Conservation (phyloP, 2,329 filamentous ascomycete genomes). For the Alternaria infectoria region DNA sequence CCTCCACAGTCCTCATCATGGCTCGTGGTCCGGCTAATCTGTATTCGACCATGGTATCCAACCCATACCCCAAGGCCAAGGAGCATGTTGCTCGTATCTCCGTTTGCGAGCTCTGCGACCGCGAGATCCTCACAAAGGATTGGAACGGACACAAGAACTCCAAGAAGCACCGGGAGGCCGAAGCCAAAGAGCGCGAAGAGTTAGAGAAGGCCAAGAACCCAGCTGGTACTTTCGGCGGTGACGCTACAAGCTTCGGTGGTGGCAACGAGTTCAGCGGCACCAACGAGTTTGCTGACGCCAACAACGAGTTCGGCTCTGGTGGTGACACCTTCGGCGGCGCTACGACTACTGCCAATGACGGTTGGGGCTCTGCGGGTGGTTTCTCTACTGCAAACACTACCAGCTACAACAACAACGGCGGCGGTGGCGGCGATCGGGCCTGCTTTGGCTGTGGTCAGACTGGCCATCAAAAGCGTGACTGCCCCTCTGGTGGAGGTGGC, state of each 20-base stretch:
- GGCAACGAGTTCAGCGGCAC: constrained; percentile 39
- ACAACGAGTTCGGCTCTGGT: constrained; percentile 46
- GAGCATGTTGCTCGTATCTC: constrained; percentile 24
- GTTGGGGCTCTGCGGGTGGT: constrained; percentile 29
- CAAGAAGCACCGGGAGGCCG: constrained; percentile 39
- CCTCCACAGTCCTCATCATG: constrained; percentile 8
- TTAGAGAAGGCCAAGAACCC: constrained; percentile 4
- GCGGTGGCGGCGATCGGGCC: constrained; percentile 20
- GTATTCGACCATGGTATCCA: constrained; percentile 14
- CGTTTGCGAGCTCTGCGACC: constrained; percentile 42
- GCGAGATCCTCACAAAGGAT: constrained; percentile 37
- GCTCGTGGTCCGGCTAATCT: constrained; percentile 10
- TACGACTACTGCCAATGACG: constrained; percentile 54
- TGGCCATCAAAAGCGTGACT: constrained; percentile 33
- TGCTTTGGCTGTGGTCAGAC: constrained; percentile 35
- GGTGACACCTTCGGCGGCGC: constrained; percentile 22
- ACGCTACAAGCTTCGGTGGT: constrained; percentile 12
- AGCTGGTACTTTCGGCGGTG: constrained; percentile 7
- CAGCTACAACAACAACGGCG: constrained; percentile 7
- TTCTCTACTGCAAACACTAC: constrained; percentile 4
- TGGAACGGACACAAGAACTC: constrained; percentile 41
- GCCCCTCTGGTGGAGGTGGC: constrained; percentile 12
- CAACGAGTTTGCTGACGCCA: constrained; percentile 41
- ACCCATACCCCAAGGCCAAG: constrained; percentile 35
- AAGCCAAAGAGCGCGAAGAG: constrained; percentile 28